These are phyloP conservation scores for Albophoma yamanashiensis DNA, from an alignment of 2,329 filamentous ascomycete species.

Conservation along the genomic window DNA sequence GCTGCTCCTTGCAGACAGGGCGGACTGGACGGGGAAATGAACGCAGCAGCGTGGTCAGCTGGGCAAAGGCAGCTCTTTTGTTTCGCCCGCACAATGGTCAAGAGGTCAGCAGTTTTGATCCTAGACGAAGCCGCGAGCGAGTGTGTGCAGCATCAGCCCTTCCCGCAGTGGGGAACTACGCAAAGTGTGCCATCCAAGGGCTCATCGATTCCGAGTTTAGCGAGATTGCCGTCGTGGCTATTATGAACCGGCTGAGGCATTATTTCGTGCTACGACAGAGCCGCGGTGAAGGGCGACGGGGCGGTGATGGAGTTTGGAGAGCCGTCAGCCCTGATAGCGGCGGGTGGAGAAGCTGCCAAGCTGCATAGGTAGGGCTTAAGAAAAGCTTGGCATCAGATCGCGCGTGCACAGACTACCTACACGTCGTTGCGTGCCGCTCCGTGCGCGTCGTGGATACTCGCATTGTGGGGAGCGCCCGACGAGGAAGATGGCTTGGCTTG, in stretches of 20 bases:
- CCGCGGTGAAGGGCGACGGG: background rate
- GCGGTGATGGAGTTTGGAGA: background rate
- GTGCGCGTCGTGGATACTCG: background rate
- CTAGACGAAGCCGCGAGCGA: background rate
- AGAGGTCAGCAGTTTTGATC: background rate
- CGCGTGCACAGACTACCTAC: background rate
- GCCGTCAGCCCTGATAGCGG: background rate
- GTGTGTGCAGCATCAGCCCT: background rate
- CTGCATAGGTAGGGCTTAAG: background rate
- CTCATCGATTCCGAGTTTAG: background rate
- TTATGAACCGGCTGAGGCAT: background rate
- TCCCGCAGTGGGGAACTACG: background rate
- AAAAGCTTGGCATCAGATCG: background rate
- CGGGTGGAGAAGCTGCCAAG: background rate
- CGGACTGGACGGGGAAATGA: background rate
- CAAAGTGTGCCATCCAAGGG: background rate
- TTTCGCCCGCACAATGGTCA: background rate
- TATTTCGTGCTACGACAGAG: background rate
- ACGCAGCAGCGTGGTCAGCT: background rate
- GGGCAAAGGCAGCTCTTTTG: background rate
- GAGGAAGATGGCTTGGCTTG: background rate
- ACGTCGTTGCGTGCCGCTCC: background rate
- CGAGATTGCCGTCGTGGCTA: background rate
- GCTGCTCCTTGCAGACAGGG: background rate
- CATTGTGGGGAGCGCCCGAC: background rate